Conservation (phyloP, 768 basidiomycete species). For the Leucosporidium creatinivorum region DNA sequence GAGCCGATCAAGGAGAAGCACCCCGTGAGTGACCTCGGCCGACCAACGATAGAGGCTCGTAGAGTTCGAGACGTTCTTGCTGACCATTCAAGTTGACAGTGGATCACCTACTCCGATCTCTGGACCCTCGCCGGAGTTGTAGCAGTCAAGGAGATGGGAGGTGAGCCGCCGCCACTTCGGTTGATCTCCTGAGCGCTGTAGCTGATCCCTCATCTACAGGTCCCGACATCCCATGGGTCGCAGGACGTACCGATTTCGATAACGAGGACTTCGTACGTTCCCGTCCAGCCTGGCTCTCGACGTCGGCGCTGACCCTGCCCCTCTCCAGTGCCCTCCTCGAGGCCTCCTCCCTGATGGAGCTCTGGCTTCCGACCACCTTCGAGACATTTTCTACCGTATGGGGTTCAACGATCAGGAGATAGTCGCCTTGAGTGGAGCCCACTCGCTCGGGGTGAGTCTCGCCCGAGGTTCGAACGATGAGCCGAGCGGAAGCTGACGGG, state of each 20-base stretch:
- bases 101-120: not conserved
- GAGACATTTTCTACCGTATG: constrained; percentile 78
- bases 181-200: too few species aligned
- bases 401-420: constrained; percentile 98
- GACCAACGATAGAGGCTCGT: too few species aligned
- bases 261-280: constrained; percentile 9
- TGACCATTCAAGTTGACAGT: not conserved
- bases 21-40: constrained; percentile 40
- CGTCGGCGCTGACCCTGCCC: not conserved
- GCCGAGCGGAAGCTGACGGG: not conserved
- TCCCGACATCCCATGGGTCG: constrained; percentile 85
- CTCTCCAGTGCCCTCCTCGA: constrained; percentile 24
- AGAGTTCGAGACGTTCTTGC: too few species aligned
- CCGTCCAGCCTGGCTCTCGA: constrained; percentile 3
- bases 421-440: constrained; percentile 67
- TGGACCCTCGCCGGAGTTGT: constrained; percentile 79
- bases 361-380: constrained; percentile 75
- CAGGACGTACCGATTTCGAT: constrained; percentile 69
- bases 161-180: too few species aligned
- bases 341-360: constrained; percentile 47
- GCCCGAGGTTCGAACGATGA: not conserved
- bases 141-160: constrained; percentile 83
- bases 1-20: constrained; percentile 75
- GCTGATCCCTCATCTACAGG: constrained; percentile 38
- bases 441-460: constrained; percentile 67